Conservation (phyloP, 148 eudicot species). For the Spergularia bocconei region DNA sequence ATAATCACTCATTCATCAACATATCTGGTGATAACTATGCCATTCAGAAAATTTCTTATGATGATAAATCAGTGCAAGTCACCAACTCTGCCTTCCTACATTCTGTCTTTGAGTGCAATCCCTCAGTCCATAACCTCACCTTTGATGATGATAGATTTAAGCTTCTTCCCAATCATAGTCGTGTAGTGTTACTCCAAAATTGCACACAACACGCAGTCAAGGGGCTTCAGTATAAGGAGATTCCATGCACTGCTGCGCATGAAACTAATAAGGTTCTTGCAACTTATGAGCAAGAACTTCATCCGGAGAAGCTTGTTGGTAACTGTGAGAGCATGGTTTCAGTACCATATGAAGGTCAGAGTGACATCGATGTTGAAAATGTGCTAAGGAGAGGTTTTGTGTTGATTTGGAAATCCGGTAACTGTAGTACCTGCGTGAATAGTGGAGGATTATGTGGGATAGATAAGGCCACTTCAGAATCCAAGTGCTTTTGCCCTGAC, state of each 20-base stretch:
- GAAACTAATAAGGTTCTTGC: background rate
- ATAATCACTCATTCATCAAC: constrained; percentile 14
- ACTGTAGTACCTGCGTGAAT: constrained; percentile 21
- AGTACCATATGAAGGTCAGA: constrained; percentile 19
- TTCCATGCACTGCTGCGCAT: background rate
- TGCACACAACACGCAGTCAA: background rate
- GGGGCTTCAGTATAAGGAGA: background rate
- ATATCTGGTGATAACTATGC: constrained; percentile 22
- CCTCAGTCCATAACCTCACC: constrained; percentile 16
- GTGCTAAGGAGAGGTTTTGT: constrained; percentile 18
- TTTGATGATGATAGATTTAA: constrained; percentile 9
- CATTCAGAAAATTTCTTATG: constrained; percentile 19
- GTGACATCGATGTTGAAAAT: background rate
- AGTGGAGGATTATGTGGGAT: constrained; percentile 29
- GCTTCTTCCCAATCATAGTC: background rate
- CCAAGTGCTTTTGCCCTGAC: constrained; percentile 29
- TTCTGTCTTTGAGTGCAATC: constrained; percentile 14
- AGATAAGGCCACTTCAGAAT: constrained; percentile 10
- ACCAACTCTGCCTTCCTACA: constrained; percentile 20
- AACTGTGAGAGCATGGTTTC: constrained; percentile 24
- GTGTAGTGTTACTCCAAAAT: constrained; percentile 5
- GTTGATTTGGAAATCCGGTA: constrained; percentile 16
- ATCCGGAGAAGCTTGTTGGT: constrained; percentile 1
- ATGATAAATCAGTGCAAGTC: constrained; percentile 15
- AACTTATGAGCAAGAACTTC: background rate